A percentile compares a stretch with the other conserved stretches of the same genome.
Conservation (phyloP, 2,329 filamentous ascomycete genomes). For the Aspergillus vadensis region DNA sequence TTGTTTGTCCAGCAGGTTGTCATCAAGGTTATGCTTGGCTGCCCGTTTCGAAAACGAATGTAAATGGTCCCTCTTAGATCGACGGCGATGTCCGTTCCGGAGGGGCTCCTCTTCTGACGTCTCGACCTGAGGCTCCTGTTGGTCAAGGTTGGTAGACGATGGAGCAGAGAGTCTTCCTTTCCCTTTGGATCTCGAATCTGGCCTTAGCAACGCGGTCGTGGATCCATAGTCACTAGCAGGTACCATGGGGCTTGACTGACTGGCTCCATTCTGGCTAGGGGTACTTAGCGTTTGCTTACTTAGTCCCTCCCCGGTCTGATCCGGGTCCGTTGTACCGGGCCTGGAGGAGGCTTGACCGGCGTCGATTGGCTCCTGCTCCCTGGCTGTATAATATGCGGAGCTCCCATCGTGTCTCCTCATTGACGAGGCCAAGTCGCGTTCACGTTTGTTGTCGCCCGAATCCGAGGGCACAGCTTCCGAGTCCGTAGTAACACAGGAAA, state of each 20-base stretch:
- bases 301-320: conserved; percentile 6
- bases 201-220: conserved; percentile 36
- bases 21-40: conserved; percentile 48
- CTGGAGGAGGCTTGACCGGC: conserved; percentile 21
- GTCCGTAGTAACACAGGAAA: conserved; percentile 3
- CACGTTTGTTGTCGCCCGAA: conserved; percentile 7
- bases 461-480: conserved; percentile 13
- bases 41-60: conserved; percentile 33
- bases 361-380: conserved; percentile 26
- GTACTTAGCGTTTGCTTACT: conserved; percentile 21
- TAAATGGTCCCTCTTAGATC: conserved; percentile 23
- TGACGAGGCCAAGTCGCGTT: conserved; percentile 4
- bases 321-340: conserved; percentile 8
- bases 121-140: conserved; percentile 37
- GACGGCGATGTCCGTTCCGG: conserved; percentile 12
- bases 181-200: conserved; percentile 21
- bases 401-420: conserved; percentile 23
- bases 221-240: conserved; percentile 36
- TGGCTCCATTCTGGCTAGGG: conserved; percentile 22
- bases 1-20: conserved; percentile 45
- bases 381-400: conserved; percentile 37
- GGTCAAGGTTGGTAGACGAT: conserved; percentile 29
- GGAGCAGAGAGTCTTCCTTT: conserved; percentile 24
- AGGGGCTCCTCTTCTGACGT: conserved; percentile 20
- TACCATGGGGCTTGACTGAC: conserved; percentile 26